A percentile compares a stretch with the other conserved stretches of the same genome.
phyloP scores from a whole-genome alignment of 2,329 filamentous ascomycete species.

The Sphaerulina vaccinii region DNA sequence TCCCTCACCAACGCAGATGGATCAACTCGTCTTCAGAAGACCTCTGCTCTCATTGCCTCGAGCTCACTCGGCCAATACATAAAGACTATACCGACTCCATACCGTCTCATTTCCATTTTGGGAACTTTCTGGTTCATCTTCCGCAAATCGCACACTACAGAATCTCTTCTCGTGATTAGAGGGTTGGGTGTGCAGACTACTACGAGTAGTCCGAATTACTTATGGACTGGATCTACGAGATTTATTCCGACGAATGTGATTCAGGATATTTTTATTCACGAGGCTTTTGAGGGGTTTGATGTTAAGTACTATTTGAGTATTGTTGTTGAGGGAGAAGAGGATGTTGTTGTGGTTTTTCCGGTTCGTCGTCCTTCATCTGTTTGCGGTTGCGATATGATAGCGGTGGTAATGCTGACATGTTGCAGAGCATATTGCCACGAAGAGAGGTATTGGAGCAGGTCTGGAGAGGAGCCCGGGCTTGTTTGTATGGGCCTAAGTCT shows the following conservation, averaged over 20 bases:
- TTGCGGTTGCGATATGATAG: constrained; percentile 7
- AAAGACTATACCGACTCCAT: constrained; percentile 43
- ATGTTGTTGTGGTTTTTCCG: constrained; percentile 94
- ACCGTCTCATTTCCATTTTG: constrained; percentile 41
- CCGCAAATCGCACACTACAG: constrained; percentile 54
- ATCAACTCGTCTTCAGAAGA: background rate
- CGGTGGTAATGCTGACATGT: constrained; percentile 6
- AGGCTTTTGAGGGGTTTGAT: constrained; percentile 90
- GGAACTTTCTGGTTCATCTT: constrained; percentile 26
- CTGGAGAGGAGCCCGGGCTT: constrained; percentile 81
- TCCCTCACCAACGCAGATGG: background rate
- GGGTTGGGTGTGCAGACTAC: constrained; percentile 89
- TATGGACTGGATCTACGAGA: constrained; percentile 61
- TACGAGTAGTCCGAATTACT: constrained; percentile 66
- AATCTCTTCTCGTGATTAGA: constrained; percentile 83
- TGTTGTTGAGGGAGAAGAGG: constrained; percentile 82
- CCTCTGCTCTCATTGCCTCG: background rate
- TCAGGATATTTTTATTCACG: constrained; percentile 89
- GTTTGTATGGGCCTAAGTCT: constrained; percentile 69
- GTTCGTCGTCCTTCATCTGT: constrained; percentile 42
- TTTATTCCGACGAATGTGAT: constrained; percentile 92
- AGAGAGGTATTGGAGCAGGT: constrained; percentile 78
- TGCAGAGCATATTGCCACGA: constrained; percentile 65
- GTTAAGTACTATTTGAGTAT: constrained; percentile 87
- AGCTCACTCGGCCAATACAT: constrained; percentile 28